Conservation (phyloP, 371 early-diverging fungal species). For the Dinochytrium kinnereticum region DNA sequence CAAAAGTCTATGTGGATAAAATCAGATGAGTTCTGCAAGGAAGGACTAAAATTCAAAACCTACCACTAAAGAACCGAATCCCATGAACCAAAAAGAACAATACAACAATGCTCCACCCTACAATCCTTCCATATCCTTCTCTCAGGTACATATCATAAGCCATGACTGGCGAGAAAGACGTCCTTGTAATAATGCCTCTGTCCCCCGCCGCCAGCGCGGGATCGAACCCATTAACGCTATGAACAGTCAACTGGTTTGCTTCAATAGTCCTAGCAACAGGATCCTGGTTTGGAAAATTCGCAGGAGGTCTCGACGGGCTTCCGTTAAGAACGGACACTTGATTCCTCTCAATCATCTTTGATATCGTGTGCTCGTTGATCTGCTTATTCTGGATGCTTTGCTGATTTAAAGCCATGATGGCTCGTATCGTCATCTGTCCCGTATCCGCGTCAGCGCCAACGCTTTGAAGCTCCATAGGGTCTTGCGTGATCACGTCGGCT, state of each 20-base stretch:
- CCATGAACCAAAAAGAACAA: constrained; percentile 53
- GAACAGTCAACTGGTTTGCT: constrained; percentile 72
- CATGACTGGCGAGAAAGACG: constrained; percentile 23
- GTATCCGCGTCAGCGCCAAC: background rate
- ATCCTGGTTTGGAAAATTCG: constrained; percentile 60
- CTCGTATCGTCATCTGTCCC: constrained; percentile 54
- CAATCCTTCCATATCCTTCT: constrained; percentile 48
- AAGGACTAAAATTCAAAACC: constrained; percentile 18
- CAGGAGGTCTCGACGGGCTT: constrained; percentile 43
- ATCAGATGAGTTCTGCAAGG: background rate
- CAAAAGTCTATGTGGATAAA: constrained; percentile 36
- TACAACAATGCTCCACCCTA: constrained; percentile 44
- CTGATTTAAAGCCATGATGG: constrained; percentile 37
- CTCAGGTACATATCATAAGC: constrained; percentile 38
- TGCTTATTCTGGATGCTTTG: constrained; percentile 44
- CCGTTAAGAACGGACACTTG: constrained; percentile 62
- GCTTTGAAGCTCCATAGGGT: constrained; percentile 18
- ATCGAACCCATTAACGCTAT: constrained; percentile 59
- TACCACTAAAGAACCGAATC: constrained; percentile 51
- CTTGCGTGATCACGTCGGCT: constrained; percentile 40
- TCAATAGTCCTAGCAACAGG: constrained; percentile 66
- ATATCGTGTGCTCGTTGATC: constrained; percentile 69
- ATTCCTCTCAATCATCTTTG: constrained; percentile 69
- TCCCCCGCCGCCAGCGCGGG: constrained; percentile 24
- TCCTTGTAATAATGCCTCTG: constrained; percentile 29